These are phyloP conservation scores for Fusarium transvaalense DNA, from an alignment of 2,329 filamentous ascomycete species.

Conservation along the genomic window DNA sequence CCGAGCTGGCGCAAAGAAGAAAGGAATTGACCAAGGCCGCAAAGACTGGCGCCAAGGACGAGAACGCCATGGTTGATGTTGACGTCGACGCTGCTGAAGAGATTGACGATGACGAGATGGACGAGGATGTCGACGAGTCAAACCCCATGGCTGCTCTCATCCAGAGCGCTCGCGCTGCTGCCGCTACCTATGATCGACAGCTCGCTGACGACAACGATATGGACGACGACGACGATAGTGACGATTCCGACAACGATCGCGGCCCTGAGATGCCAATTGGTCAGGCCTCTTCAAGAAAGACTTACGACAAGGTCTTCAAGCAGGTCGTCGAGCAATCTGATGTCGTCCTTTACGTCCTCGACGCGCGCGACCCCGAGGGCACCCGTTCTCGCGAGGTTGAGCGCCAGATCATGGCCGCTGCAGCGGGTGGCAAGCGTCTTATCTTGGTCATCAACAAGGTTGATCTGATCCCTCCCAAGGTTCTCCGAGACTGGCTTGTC, in stretches of 20 bases:
- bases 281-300: constrained; percentile 78
- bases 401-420: constrained; percentile 89
- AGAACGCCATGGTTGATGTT: constrained; percentile 60
- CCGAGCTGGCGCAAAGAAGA: constrained; percentile 79
- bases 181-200: constrained; percentile 78
- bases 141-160: constrained; percentile 95
- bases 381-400: constrained; percentile 93
- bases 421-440: constrained; percentile 83
- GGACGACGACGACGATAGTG: constrained; percentile 59
- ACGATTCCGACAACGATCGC: constrained; percentile 67
- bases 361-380: constrained; percentile 90
- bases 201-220: constrained; percentile 71
- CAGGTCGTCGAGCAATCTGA: constrained; percentile 89
- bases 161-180: constrained; percentile 83
- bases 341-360: constrained; percentile 91
- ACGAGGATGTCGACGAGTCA: constrained; percentile 72
- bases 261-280: constrained; percentile 64
- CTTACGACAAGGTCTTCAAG: constrained; percentile 97
- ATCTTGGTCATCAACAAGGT: constrained; percentile 97
- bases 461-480: constrained; percentile 84
- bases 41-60: constrained; percentile 64
- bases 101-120: constrained; percentile 64
- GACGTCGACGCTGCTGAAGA: constrained; percentile 64
- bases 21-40: constrained; percentile 79
- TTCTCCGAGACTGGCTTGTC: constrained; percentile 85